phyloP scores from a whole-genome alignment of 208 protist species.

The Acanthamoeba sp. region DNA sequence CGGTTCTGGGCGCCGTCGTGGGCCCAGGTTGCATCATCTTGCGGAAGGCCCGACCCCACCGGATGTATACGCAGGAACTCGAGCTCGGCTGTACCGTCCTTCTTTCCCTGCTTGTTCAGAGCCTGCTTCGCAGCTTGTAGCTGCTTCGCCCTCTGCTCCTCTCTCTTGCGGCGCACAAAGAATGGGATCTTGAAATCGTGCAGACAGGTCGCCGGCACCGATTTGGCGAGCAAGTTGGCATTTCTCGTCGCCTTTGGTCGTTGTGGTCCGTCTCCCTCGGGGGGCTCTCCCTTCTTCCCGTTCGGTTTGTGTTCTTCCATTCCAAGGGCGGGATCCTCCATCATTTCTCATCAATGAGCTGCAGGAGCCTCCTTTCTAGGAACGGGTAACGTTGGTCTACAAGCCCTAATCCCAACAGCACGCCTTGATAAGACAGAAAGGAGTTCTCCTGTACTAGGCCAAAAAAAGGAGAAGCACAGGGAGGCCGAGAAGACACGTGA shows the following conservation, averaged over 20 bases:
- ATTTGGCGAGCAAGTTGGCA: conserved; percentile 11
- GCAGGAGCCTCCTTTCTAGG: no score
- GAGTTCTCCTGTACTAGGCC: no score
- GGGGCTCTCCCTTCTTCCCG: background rate
- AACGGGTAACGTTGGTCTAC: no score
- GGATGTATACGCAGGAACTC: background rate
- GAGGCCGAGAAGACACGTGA: no score
- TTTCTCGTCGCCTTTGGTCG: background rate
- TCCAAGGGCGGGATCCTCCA: no score
- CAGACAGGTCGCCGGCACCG: background rate
- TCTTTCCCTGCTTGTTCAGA: background rate
- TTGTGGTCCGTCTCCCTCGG: background rate
- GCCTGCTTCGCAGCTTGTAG: background rate
- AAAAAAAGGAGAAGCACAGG: no score
- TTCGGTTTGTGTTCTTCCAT: background rate
- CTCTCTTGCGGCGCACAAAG: conserved; percentile 6
- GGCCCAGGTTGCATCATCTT: background rate
- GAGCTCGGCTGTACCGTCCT: background rate
- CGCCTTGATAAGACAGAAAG: no score
- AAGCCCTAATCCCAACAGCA: no score
- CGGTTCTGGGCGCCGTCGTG: background rate
- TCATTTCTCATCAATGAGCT: no score
- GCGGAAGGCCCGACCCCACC: background rate
- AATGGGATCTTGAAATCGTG: conserved; percentile 53
- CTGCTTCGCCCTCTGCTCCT: background rate